Evolutionary conservation across 139 green algal genomes (phyloP), one percentile per base, ranked within the genome.

Genomic region (Penium margaritaceum): DNA sequence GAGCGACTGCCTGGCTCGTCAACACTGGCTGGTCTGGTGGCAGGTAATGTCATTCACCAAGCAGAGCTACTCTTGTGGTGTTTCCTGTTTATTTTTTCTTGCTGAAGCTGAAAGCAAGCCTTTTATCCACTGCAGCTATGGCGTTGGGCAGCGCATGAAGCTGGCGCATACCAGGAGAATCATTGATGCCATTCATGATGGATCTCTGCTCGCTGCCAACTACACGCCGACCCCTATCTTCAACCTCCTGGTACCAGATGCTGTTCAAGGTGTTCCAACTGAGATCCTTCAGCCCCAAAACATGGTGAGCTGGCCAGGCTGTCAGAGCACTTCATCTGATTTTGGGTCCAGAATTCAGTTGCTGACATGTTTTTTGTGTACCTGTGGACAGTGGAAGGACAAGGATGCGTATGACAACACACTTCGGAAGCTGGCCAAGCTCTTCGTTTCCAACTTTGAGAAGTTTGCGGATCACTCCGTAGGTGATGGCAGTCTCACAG

Each of bases 111-210:
- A 21, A n/a, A n/a, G 46, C 46, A 57, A n/a, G 21, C 46, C 46
- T 57, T 57, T n/a, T n/a, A n/a, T 57, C 21, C 46, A n/a, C n/a
- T n/a, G n/a, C n/a, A 77, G 71, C 32, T 78, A 78, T 35, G 91
- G 91, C 70, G 86, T 91, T 24, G 92, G 91, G 35, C 78, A 83
- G 54, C 87, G 91, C 76, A 96, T 97, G 70, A 93, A 90, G 76
- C 84, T 98, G 24, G 86, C 86, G 67, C 77, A 95, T 85, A 98
- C 93, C 5, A 86, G 93, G 35, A 88, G 90, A 53, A 98, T 98
- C 68, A 87, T 98, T 53, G 87, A 97, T 74, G 92, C 94, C 62
- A 97, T 97, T 68, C 94, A 96, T 85, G 34, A 41, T 58, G 93
- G 93, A 3, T 85, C 90, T 63, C 86, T 97, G 47, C 38, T 63